phyloP scores from a whole-genome alignment of 2,329 filamentous ascomycete species.

The Aspergillus sp. region DNA sequence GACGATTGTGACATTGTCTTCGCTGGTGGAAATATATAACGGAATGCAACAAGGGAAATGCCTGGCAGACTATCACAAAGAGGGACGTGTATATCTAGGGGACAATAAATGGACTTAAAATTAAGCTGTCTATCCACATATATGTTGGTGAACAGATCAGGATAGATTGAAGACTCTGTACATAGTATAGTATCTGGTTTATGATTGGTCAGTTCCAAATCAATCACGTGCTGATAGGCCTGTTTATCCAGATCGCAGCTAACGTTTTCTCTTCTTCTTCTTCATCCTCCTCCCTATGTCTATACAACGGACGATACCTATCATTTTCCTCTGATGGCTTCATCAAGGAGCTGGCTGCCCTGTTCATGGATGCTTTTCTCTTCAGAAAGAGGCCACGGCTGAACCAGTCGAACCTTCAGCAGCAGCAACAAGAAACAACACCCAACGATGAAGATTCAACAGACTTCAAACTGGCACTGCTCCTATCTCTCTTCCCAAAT shows the following conservation, averaged over 20 bases:
- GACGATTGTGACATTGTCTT: constrained; percentile 18
- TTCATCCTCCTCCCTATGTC: not conserved
- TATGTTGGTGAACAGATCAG: not conserved
- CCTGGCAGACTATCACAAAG: constrained; percentile 19
- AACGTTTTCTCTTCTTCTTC: not conserved
- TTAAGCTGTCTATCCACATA: not conserved
- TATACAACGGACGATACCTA: not conserved
- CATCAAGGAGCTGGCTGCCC: constrained; percentile 11
- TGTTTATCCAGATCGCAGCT: too few species aligned
- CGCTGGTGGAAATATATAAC: constrained; percentile 23
- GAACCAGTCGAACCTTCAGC: constrained; percentile 5
- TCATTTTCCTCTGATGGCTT: constrained; percentile 11
- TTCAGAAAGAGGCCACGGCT: constrained; percentile 30
- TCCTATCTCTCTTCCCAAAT: constrained; percentile 70
- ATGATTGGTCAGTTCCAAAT: constrained; percentile 24
- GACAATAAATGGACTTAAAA: constrained; percentile 16
- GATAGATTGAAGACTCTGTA: not conserved
- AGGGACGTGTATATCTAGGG: constrained; percentile 18
- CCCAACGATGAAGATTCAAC: constrained; percentile 65
- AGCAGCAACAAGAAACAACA: not conserved
- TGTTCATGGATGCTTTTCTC: constrained; percentile 38
- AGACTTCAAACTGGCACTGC: constrained; percentile 79
- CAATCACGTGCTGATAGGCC: constrained; percentile 25
- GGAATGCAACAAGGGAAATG: constrained; percentile 17
- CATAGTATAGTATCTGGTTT: not conserved